Evolutionary conservation across 805 yeast genomes (phyloP), one percentile per base, ranked within the genome.

Genomic region (Barnettozyma vustinii): DNA sequence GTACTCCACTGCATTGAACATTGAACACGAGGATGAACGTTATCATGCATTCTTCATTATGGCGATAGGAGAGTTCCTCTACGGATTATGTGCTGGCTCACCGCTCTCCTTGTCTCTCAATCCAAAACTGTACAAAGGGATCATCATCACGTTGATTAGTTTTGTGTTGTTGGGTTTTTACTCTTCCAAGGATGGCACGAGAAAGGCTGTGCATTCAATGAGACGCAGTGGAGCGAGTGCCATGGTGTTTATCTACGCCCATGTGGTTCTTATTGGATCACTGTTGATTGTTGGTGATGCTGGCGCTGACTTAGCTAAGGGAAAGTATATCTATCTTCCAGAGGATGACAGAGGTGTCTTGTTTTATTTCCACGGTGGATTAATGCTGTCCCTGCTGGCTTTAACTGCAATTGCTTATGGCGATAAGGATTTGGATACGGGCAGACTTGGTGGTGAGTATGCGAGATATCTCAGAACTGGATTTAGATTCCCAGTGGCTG

Each of bases 21-120:
- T 83, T 48, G 86, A 81, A 54, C 87, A 82, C 57, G 85, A 81
- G 58, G 83, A 79, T 25, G 87, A 83, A 57, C 61, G 87, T 48
- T 72, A 69, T 56, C 71, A 76, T 2, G 78, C 81, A 0, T 82
- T 82, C 57, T 80, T 71, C 47, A 73, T 81, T 54, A 81, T 83
- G 62, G 85, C 84, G 5, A 71, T 82, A 52, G 87, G 87, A 33
- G 87, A 81, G 53, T 81, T 79, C 53, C 63, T 81, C 13, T 79
- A 75, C 56, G 75, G 73, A 37, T 66, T 77, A 9, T 83, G 79
- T 8, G 76, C 80, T 2, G 61, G 63, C 0, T 65, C 70, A n/a
- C 76, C 80, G 0, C 68, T 79, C 37, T 77, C 74, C 1, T 48
- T 59, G 2, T 83, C 84, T 0, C 66, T 60, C 52, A 59, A 58